phyloP scores from a whole-genome alignment of 345 rosid species.

The Iberis pinnata region DNA sequence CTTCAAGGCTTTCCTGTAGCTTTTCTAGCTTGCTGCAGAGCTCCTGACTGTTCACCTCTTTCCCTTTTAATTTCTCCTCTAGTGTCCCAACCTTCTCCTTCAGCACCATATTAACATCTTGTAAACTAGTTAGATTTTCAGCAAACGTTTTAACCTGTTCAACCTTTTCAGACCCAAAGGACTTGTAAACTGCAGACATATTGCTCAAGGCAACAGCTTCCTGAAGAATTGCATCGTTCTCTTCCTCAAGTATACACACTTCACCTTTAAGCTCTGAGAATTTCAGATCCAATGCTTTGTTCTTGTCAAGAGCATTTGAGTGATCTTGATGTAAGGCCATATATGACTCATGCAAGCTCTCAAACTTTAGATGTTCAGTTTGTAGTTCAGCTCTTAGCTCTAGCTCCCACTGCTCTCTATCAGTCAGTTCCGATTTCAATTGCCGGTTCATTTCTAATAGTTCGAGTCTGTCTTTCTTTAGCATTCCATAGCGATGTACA shows the following conservation, averaged over 20 bases:
- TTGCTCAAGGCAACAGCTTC: constrained; percentile 46
- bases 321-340: no score
- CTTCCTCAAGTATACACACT: constrained; percentile 48
- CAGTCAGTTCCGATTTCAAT: constrained; percentile 43
- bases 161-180: constrained; percentile 49
- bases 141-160: constrained; percentile 50
- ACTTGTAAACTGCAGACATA: constrained; percentile 46
- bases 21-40: constrained; percentile 43
- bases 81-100: constrained; percentile 40
- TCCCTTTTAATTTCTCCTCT: constrained; percentile 41
- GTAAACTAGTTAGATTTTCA: constrained; percentile 34
- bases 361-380: constrained; percentile 34
- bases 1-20: constrained; percentile 45
- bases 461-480: constrained; percentile 46
- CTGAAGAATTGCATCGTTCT: constrained; percentile 40
- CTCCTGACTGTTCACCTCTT: constrained; percentile 42
- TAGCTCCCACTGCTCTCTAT: constrained; percentile 39
- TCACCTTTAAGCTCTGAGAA: constrained; percentile 42
- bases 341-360: constrained; percentile 38
- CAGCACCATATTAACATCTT: constrained; percentile 32
- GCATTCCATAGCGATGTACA: constrained; percentile 27
- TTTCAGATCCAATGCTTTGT: no score
- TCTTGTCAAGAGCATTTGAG: no score
- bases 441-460: constrained; percentile 47
- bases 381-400: constrained; percentile 38